phyloP scores from a whole-genome alignment of 805 yeast species.

The Cephaloascus fragrans region DNA sequence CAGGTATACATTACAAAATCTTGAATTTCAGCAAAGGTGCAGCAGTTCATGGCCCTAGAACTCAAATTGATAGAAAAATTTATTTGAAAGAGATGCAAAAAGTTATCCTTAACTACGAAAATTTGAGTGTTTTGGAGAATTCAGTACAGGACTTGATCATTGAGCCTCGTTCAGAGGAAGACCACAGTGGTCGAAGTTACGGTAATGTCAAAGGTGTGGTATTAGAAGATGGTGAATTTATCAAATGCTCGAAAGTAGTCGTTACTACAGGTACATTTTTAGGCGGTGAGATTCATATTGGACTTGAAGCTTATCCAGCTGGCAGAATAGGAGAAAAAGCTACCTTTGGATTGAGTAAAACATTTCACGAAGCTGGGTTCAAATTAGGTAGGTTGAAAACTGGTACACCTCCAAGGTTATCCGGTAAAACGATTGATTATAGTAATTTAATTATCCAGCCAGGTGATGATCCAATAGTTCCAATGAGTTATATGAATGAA shows the following conservation, averaged over 20 bases:
- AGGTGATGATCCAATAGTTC: constrained; percentile 79
- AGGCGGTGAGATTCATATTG: constrained; percentile 92
- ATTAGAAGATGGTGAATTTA: constrained; percentile 52
- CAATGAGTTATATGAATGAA: constrained; percentile 82
- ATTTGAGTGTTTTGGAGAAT: constrained; percentile 55
- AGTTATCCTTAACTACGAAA: constrained; percentile 43
- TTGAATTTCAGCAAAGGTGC: constrained; percentile 84
- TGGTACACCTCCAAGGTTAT: constrained; percentile 92
- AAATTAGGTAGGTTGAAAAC: constrained; percentile 85
- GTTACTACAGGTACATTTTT: constrained; percentile 94
- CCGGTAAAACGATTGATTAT: constrained; percentile 63
- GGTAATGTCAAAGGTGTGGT: constrained; percentile 63
- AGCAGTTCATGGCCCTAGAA: constrained; percentile 98
- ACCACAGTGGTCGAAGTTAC: constrained; percentile 25
- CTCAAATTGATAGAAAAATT: constrained; percentile 83
- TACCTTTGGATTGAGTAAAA: constrained; percentile 78
- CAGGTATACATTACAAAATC: constrained; percentile 87
- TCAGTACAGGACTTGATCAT: constrained; percentile 80
- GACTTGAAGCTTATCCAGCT: constrained; percentile 69
- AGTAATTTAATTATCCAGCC: constrained; percentile 52
- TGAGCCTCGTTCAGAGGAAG: constrained; percentile 21
- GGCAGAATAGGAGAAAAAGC: constrained; percentile 93
- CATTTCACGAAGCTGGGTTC: constrained; percentile 71
- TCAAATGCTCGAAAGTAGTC: constrained; percentile 60
- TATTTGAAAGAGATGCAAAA: constrained; percentile 75